These are phyloP conservation scores for Eustoma russellianum DNA, from an alignment of 257 asterid genomes.

Conservation along the genomic window DNA sequence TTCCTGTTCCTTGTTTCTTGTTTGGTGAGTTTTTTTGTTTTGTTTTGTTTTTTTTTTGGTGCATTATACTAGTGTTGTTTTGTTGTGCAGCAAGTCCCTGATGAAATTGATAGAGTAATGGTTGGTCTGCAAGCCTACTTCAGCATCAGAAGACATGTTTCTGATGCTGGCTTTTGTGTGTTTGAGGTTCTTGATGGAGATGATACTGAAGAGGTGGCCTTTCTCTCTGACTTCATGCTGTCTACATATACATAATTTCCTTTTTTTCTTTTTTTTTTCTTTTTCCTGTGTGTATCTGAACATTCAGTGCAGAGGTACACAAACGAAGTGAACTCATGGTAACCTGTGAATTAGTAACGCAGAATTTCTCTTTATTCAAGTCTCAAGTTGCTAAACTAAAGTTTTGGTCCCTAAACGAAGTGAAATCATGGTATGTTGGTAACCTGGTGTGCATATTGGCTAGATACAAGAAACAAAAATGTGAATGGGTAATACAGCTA, in stretches of 20 bases:
- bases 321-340: too few species aligned
- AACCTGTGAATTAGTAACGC: too few species aligned
- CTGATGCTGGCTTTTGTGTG: slow-evolving; percentile 62
- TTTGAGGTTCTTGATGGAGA: slow-evolving; percentile 53
- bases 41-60: slow-evolving; percentile 4
- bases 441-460: too few species aligned
- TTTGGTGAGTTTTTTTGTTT: background rate
- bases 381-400: too few species aligned
- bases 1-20: background rate
- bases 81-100: slow-evolving; percentile 84
- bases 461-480: too few species aligned
- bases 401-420: too few species aligned
- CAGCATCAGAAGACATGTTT: slow-evolving; percentile 82
- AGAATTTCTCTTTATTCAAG: too few species aligned
- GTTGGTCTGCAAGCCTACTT: slow-evolving; percentile 88
- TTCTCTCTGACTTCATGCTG: background rate
- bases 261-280: background rate
- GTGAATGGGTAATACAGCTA: too few species aligned
- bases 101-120: slow-evolving; percentile 93
- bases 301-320: background rate
- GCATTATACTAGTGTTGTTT: slow-evolving; percentile 14
- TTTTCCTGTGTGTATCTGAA: background rate
- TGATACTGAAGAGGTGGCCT: slow-evolving; percentile 52
- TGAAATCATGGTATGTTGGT: too few species aligned
- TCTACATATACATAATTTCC: too few species aligned